Conservation (phyloP, 352 stramenopile species). For the Globisporangium mamillatum region DNA sequence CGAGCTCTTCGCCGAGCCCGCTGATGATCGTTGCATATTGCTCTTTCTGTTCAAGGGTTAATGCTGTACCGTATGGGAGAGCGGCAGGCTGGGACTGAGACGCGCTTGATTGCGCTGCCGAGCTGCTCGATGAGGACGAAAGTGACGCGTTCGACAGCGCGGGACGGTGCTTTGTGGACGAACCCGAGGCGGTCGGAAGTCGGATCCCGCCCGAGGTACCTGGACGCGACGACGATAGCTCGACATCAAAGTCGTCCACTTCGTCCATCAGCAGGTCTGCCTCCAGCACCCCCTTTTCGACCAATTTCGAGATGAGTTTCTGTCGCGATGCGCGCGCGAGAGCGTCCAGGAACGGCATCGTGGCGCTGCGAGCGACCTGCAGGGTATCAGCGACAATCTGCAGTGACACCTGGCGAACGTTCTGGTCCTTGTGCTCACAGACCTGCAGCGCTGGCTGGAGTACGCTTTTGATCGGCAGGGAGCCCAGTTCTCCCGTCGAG, state of each 20-base stretch:
- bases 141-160: constrained; percentile 55
- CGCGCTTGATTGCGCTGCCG: constrained; percentile 16
- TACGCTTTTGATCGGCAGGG: constrained; percentile 61
- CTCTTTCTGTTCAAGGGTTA: constrained; percentile 58
- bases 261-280: constrained; percentile 83
- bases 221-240: constrained; percentile 28
- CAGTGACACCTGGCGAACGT: constrained; percentile 55
- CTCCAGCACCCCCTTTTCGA: constrained; percentile 68
- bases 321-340: constrained; percentile 60
- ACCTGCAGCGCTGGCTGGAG: constrained; percentile 65
- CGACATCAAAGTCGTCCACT: constrained; percentile 77
- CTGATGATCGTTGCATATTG: constrained; percentile 50
- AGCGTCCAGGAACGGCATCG: constrained; percentile 71
- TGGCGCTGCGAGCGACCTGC: constrained; percentile 48
- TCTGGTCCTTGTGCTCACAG: constrained; percentile 71
- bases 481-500: constrained; percentile 25
- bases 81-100: constrained; percentile 33
- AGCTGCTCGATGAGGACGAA: constrained; percentile 26
- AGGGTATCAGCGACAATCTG: constrained; percentile 72
- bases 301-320: constrained; percentile 81
- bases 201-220: constrained; percentile 54
- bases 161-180: constrained; percentile 75
- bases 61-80: constrained; percentile 66
- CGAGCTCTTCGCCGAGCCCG: constrained; percentile 61
- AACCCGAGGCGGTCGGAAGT: constrained; percentile 66